These are phyloP conservation scores for Chlorella ohadii DNA, from an alignment of 139 green algal genomes.

Conservation along the genomic window DNA sequence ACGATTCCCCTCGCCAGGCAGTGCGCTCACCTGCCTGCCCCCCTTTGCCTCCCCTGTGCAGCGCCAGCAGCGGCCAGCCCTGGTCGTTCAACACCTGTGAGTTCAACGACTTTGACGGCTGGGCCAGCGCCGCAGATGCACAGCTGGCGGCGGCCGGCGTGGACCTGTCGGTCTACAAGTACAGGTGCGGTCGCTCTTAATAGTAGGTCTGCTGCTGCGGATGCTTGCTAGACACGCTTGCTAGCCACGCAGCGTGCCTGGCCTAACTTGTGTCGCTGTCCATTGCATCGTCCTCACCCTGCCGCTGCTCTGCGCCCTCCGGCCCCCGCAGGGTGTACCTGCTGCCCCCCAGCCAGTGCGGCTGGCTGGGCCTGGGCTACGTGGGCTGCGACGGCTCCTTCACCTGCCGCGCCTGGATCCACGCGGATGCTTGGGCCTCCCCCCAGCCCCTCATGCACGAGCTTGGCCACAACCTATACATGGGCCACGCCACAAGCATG, in stretches of 20 bases:
- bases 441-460: background rate
- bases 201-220: too few species aligned
- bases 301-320: background rate
- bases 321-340: conserved; percentile 12
- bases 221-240: too few species aligned
- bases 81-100: conserved; percentile 1
- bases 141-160: background rate
- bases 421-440: background rate
- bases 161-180: background rate
- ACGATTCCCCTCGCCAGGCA: background rate
- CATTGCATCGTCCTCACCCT: background rate
- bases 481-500: background rate
- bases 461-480: conserved; percentile 16
- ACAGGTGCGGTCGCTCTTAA: background rate
- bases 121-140: background rate
- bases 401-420: conserved; percentile 10
- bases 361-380: conserved; percentile 7
- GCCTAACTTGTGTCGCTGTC: too few species aligned
- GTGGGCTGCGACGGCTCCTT: conserved; percentile 12
- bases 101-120: background rate
- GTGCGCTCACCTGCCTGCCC: background rate
- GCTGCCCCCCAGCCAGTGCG: conserved; percentile 3
- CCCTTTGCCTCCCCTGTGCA: background rate
- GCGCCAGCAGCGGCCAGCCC: background rate
- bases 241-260: too few species aligned